A percentile compares a stretch with the other conserved stretches of the same genome.
phyloP scores from a whole-genome alignment of 306 rosid species.

The Alnus rubra region DNA sequence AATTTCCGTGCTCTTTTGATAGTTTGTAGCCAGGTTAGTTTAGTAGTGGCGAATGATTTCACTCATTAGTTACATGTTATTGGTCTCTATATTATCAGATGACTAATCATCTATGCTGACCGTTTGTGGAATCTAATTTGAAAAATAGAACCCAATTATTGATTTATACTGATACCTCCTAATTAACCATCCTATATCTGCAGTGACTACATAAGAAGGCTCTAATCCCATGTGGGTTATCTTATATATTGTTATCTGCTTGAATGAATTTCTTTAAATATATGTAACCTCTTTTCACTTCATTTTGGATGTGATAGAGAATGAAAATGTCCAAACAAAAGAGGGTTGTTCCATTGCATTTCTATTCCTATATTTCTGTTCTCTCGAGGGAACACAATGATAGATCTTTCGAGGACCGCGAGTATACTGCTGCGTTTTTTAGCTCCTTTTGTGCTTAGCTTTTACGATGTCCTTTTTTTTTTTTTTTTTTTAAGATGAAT shows the following conservation, averaged over 20 bases:
- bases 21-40: slow-evolving; percentile 18
- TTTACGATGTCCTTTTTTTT: too few species aligned
- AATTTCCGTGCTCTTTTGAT: slow-evolving; percentile 6
- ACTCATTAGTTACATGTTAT: background rate
- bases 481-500: too few species aligned
- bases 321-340: background rate
- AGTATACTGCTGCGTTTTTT: too few species aligned
- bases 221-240: background rate
- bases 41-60: background rate
- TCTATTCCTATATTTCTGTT: too few species aligned
- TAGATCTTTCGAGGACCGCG: too few species aligned
- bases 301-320: background rate
- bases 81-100: background rate
- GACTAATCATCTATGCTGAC: background rate
- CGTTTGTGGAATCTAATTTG: background rate
- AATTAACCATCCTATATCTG: background rate
- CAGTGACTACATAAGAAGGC: background rate
- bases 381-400: too few species aligned
- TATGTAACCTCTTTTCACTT: too few species aligned
- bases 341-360: background rate
- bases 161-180: background rate
- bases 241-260: background rate
- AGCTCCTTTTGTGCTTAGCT: too few species aligned
- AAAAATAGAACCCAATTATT: background rate
- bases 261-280: background rate